phyloP scores from a whole-genome alignment of 2,329 filamentous ascomycete species.

The Daldinia sp. region DNA sequence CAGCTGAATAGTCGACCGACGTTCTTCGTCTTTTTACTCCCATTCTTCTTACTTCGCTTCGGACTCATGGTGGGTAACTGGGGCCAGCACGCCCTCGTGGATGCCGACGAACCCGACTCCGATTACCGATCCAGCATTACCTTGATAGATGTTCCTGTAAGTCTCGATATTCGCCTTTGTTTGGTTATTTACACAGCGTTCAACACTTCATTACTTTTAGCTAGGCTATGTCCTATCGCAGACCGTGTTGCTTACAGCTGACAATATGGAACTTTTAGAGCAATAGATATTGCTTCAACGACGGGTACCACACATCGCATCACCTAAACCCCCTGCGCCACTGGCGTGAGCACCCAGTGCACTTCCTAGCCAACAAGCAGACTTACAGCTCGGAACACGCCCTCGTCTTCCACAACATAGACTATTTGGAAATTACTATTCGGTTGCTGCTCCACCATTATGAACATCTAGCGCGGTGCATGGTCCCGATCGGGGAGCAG shows the following conservation, averaged over 20 bases:
- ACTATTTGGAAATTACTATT: conserved; percentile 79
- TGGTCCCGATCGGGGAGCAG: conserved; percentile 74
- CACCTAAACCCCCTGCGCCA: conserved; percentile 80
- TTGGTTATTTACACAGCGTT: conserved; percentile 6
- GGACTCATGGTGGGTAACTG: conserved; percentile 85
- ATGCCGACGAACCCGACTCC: conserved; percentile 76
- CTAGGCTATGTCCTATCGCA: not conserved
- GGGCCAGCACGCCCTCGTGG: conserved; percentile 85
- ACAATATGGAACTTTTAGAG: conserved; percentile 57
- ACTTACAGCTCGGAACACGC: conserved; percentile 72
- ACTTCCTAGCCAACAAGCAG: conserved; percentile 74
- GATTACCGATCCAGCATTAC: conserved; percentile 84
- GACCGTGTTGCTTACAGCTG: conserved; percentile 10
- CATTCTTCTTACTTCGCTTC: conserved; percentile 70
- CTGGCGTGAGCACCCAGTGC: conserved; percentile 81
- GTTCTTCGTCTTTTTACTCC: conserved; percentile 71
- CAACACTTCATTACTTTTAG: not conserved
- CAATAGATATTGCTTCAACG: conserved; percentile 84
- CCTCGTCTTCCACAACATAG: conserved; percentile 81
- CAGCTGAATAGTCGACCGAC: conserved; percentile 63
- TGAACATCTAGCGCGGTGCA: conserved; percentile 69
- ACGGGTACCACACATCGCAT: conserved; percentile 83
- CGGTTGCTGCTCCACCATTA: conserved; percentile 77
- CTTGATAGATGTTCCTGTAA: conserved; percentile 78
- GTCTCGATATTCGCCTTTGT: conserved; percentile 43